These are phyloP conservation scores for Boletellus sp. DNA, from an alignment of 768 basidiomycete genomes.

Conservation along the genomic window DNA sequence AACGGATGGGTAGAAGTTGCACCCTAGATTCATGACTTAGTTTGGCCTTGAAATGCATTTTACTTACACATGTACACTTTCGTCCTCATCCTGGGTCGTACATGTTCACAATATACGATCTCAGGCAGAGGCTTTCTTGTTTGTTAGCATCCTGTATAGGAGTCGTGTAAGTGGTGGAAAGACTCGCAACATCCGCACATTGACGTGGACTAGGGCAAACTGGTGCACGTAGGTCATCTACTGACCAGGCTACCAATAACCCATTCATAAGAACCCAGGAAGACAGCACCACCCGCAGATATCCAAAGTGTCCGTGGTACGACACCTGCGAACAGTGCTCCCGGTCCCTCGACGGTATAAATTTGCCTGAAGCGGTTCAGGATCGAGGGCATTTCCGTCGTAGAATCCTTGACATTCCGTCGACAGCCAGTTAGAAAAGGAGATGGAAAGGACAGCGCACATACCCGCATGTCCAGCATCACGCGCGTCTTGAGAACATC, in stretches of 20 bases:
- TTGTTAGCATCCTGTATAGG: too few species aligned
- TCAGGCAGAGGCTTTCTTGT: too few species aligned
- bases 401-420: constrained; percentile 41
- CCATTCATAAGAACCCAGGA: constrained; percentile 95
- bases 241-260: constrained; percentile 49
- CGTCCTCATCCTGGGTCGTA: too few species aligned
- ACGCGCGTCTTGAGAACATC: constrained; percentile 97
- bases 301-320: constrained; percentile 96
- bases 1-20: too few species aligned
- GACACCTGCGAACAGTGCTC: constrained; percentile 80
- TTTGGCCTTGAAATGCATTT: too few species aligned
- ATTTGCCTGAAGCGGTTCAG: constrained; percentile 59
- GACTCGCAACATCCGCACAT: not conserved
- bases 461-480: constrained; percentile 87
- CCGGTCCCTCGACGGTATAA: constrained; percentile 63
- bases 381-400: constrained; percentile 52
- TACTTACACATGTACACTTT: too few species aligned
- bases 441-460: constrained; percentile 16
- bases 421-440: not conserved
- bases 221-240: constrained; percentile 8
- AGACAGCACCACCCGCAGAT: constrained; percentile 93
- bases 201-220: not conserved
- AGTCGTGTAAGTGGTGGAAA: too few species aligned
- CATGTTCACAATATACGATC: too few species aligned
- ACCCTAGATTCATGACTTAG: too few species aligned